A percentile compares a stretch with the other conserved stretches of the same genome.
phyloP scores from a whole-genome alignment of 2,329 filamentous ascomycete species.

The Cercospora canescens region DNA sequence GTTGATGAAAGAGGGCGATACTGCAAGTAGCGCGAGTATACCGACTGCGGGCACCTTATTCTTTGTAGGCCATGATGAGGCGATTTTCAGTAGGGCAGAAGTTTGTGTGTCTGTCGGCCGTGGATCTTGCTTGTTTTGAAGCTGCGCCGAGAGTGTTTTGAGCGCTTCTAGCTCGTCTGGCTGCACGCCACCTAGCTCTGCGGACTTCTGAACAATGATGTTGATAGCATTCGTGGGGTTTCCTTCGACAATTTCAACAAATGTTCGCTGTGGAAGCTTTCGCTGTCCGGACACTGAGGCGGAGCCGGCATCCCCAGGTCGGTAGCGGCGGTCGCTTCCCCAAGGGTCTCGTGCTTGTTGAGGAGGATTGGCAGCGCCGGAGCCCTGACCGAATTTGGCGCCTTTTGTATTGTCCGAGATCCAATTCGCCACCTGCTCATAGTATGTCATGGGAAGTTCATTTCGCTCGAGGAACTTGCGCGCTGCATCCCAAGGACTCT shows the following conservation, averaged over 20 bases:
- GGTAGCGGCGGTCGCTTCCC: conserved; percentile 76
- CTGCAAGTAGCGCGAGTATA: conserved; percentile 78
- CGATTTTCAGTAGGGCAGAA: conserved; percentile 62
- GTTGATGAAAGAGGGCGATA: conserved; percentile 64
- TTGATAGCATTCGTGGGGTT: conserved; percentile 44
- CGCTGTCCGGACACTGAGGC: conserved; percentile 31
- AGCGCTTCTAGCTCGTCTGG: conserved; percentile 68
- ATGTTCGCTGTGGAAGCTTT: conserved; percentile 34
- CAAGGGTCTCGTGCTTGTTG: conserved; percentile 66
- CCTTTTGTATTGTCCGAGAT: conserved; percentile 89
- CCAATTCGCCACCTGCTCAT: conserved; percentile 91
- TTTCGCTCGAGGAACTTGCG: conserved; percentile 89
- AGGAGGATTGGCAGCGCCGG: conserved; percentile 46
- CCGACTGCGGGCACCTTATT: conserved; percentile 84
- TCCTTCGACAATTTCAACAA: conserved; percentile 34
- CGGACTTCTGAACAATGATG: conserved; percentile 68
- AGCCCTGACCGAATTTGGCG: conserved; percentile 65
- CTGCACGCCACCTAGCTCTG: conserved; percentile 72
- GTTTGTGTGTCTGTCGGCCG: conserved; percentile 46
- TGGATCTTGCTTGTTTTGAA: conserved; percentile 57
- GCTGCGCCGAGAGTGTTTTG: conserved; percentile 58
- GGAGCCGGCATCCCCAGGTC: conserved; percentile 63
- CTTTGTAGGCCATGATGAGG: conserved; percentile 75
- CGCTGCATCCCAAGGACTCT: conserved; percentile 90
- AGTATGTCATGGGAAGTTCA: conserved; percentile 80